phyloP scores from a whole-genome alignment of 805 yeast species.

The Torulaspora maleeae region DNA sequence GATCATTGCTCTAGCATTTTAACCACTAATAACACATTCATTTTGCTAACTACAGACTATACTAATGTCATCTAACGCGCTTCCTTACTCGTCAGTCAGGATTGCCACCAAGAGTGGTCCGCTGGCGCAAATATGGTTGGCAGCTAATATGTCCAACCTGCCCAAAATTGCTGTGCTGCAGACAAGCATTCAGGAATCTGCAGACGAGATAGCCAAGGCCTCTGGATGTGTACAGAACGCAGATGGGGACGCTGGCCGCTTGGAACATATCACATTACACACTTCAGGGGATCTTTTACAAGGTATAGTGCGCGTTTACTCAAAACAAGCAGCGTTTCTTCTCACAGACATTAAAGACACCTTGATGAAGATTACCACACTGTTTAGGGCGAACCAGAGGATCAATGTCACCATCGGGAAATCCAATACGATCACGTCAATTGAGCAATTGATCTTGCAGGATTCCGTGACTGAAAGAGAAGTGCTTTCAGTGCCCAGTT shows the following conservation, averaged over 20 bases:
- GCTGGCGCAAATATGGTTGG: constrained; percentile 86
- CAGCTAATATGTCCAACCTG: constrained; percentile 60
- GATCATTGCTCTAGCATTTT: neutral
- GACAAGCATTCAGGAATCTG: constrained; percentile 65
- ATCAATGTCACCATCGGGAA: constrained; percentile 55
- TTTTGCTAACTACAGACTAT: neutral
- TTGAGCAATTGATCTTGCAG: constrained; percentile 56
- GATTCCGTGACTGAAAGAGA: constrained; percentile 80
- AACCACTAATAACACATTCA: neutral
- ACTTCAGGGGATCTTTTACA: constrained; percentile 80
- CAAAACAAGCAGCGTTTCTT: constrained; percentile 76
- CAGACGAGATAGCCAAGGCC: constrained; percentile 56
- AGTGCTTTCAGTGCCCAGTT: constrained; percentile 61
- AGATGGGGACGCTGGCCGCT: constrained; percentile 20
- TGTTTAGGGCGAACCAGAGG: constrained; percentile 46
- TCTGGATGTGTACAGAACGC: constrained; percentile 26
- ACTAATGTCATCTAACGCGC: neutral
- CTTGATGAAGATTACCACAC: constrained; percentile 60
- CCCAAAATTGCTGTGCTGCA: constrained; percentile 53
- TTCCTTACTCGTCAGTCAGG: constrained; percentile 14
- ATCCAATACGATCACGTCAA: constrained; percentile 55
- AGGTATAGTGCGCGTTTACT: constrained; percentile 83
- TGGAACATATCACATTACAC: constrained; percentile 67
- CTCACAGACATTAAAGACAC: constrained; percentile 81
- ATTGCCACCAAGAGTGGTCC: constrained; percentile 65